Conservation (phyloP, 1,284 basidiomycete genomes). For the Irpex rosettiformis region DNA sequence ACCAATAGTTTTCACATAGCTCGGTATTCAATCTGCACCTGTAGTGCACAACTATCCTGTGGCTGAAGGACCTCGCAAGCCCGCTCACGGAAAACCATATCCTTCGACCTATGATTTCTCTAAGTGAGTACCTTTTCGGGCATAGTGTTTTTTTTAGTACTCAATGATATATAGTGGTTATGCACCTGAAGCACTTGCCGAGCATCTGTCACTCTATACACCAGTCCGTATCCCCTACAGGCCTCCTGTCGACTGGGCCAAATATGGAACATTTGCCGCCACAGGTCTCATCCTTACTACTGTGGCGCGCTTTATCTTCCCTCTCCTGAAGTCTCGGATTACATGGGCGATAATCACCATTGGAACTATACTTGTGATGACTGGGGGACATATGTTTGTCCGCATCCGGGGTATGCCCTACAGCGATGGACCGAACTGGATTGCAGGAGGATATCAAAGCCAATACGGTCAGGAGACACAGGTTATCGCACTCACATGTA, state of each 20-base stretch:
- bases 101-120: slow-evolving; percentile 79
- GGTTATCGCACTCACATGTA: slow-evolving; percentile 85
- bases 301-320: slow-evolving; percentile 58
- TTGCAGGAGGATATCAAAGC: slow-evolving; percentile 85
- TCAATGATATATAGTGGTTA: slow-evolving; percentile 64
- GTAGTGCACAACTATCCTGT: slow-evolving; percentile 78
- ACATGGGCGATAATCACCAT: slow-evolving; percentile 71
- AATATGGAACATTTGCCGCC: slow-evolving; percentile 40
- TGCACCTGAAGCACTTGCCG: slow-evolving; percentile 71
- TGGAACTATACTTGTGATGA: slow-evolving; percentile 77
- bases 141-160: background rate
- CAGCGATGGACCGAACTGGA: slow-evolving; percentile 69
- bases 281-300: slow-evolving; percentile 39
- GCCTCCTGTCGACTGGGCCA: slow-evolving; percentile 67
- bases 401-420: slow-evolving; percentile 86
- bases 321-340: slow-evolving; percentile 76
- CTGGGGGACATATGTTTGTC: slow-evolving; percentile 95
- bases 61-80: slow-evolving; percentile 62
- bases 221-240: slow-evolving; percentile 73
- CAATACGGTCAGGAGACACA: slow-evolving; percentile 94
- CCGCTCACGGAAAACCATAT: slow-evolving; percentile 46
- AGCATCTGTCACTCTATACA: slow-evolving; percentile 70
- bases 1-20: slow-evolving; percentile 40
- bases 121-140: slow-evolving; percentile 40
- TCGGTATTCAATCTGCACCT: slow-evolving; percentile 73